Conservation (phyloP, 208 protist genomes). For the Vickermania ingenoplastis region DNA sequence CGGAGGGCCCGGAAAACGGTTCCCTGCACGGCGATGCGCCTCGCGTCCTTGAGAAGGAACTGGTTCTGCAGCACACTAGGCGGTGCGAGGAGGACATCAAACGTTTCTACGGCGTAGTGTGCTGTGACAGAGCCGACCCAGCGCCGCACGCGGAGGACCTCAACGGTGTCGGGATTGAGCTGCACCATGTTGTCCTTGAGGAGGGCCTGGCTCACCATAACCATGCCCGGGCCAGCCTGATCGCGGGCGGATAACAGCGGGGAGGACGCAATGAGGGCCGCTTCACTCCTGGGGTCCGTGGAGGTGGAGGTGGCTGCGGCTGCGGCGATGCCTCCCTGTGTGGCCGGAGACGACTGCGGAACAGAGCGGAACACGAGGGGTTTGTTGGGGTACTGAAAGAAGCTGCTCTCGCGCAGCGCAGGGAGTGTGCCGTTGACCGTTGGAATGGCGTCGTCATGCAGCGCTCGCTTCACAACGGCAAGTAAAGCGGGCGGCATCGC, state of each 20-base stretch:
- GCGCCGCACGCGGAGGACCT: not conserved
- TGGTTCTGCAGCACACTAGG: not conserved
- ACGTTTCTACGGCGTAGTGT: not conserved
- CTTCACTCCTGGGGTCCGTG: not conserved
- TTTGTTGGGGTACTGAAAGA: not conserved
- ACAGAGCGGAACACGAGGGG: not conserved
- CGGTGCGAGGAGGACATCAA: not conserved
- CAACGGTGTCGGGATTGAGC: not conserved
- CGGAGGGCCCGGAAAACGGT: not conserved
- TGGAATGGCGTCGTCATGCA: not conserved
- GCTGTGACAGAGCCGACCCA: not conserved
- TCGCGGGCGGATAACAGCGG: not conserved
- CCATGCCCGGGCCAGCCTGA: not conserved
- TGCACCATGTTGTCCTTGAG: slow-evolving; percentile 1
- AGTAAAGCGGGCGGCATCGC: not conserved
- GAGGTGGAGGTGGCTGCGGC: no score
- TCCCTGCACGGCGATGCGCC: not conserved
- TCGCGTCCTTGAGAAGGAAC: not conserved
- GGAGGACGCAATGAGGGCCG: not conserved
- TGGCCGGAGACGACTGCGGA: no score
- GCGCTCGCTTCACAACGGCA: not conserved
- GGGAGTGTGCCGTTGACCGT: not conserved
- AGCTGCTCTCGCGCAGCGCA: not conserved
- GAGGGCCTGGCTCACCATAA: not conserved
- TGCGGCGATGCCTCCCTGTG: no score